A percentile compares a stretch with the other conserved stretches of the same genome.
Evolutionary conservation across 169 alveolate species (phyloP).

Genomic region (Ichthyophthirius multifiliis): DNA sequence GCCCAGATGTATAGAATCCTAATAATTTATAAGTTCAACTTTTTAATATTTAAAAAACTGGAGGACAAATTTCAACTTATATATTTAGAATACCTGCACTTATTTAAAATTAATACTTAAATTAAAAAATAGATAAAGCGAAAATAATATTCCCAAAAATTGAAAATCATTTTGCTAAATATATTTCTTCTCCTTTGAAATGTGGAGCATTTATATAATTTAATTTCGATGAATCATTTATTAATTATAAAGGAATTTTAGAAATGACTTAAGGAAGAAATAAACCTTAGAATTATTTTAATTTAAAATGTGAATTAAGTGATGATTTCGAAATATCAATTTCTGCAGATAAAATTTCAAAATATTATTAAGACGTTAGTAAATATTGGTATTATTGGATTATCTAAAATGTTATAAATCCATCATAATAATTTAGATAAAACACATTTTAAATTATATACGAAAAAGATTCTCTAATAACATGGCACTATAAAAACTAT

Average conservation of each 20-base stretch:
- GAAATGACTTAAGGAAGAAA: background rate
- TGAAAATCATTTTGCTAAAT: background rate
- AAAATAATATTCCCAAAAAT: background rate
- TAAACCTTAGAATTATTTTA: background rate
- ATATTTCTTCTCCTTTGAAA: too few species aligned
- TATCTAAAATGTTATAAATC: background rate
- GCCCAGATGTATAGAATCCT: background rate
- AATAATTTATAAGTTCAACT: background rate
- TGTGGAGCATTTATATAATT: background rate
- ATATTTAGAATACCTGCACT: conserved; percentile 1
- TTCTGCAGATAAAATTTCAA: background rate
- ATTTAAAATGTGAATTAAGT: background rate
- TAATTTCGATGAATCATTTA: background rate
- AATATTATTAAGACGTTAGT: background rate
- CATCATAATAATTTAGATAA: background rate
- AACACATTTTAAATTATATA: background rate
- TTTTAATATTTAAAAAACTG: background rate
- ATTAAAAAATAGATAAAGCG: background rate
- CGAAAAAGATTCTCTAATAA: background rate
- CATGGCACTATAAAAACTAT: background rate
- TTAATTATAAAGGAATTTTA: background rate
- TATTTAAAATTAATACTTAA: too few species aligned
- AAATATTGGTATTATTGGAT: background rate
- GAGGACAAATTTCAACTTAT: background rate
- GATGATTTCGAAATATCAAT: background rate